Evolutionary conservation across 768 basidiomycete genomes (phyloP), one percentile per base, ranked within the genome.

Genomic region (Kwoniella europaea): DNA sequence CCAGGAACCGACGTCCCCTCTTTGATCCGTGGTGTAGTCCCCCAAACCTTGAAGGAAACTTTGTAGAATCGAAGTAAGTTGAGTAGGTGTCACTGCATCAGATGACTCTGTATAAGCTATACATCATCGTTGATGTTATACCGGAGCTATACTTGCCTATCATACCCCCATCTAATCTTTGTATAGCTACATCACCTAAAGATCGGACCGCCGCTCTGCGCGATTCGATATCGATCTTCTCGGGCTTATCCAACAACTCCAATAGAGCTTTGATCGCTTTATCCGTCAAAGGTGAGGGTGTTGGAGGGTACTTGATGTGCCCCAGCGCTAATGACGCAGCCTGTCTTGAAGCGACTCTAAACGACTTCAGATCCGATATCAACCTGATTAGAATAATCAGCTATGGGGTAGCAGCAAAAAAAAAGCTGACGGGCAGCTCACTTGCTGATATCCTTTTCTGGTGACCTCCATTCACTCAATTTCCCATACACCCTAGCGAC

Each of bases 1-100:
- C 94, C 94, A 97, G 2, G 96, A 98, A 53, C 96, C 96, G 46
- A 99, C 91, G 80, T 99, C 97, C 4, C 96, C 96, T 74, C 96
- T 90, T 80, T 97, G 92, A 80, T 99, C 96, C 59, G 88, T 89
- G 5, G 92, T 91, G 80, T 98, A 99, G 85, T 99, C 95, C 20
- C 88, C 86, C 63, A 99, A 84, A 3, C 93, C 94, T n/a, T 79
- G 81, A n/a, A 90, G 82, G 29, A 85, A 72, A 20, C 88, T 86
- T 65, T 87, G 85, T 62, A 91, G 64, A 35, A 79, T 76, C 1
- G 59, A 9, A 0, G 7, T 16, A 16, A 70, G 54, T 46, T 58
- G 35, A 16, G 55, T 10, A 16, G 50, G 62, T 7, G 56, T 44
- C 3, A 65, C 68, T 70, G 12, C 15, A 29, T 29, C 56, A 44